These are phyloP conservation scores for Epichloe typhina DNA, from an alignment of 2,329 filamentous ascomycete genomes.

Conservation along the genomic window DNA sequence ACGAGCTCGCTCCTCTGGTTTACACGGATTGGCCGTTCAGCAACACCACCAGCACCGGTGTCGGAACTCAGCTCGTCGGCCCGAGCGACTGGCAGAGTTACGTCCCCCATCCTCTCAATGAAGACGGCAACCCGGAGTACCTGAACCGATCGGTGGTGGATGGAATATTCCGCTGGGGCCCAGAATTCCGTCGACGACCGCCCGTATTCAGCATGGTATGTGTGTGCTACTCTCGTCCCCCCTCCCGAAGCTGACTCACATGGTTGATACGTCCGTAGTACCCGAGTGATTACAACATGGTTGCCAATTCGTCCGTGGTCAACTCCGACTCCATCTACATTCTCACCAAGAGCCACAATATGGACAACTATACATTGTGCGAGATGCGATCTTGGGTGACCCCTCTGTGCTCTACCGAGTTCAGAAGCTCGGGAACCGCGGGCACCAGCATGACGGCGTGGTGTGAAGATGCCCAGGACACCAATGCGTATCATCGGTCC, in stretches of 20 bases:
- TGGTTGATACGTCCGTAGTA: slow-evolving; percentile 19
- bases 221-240: too few species aligned
- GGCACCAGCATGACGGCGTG: slow-evolving; percentile 47
- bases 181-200: slow-evolving; percentile 33
- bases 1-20: slow-evolving; percentile 50
- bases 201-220: slow-evolving; percentile 37
- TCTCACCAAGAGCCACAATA: slow-evolving; percentile 35
- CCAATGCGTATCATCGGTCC: slow-evolving; percentile 39
- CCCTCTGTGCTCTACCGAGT: slow-evolving; percentile 52
- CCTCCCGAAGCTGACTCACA: too few species aligned
- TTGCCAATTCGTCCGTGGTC: slow-evolving; percentile 39
- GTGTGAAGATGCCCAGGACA: slow-evolving; percentile 45
- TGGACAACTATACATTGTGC: slow-evolving; percentile 51
- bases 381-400: slow-evolving; percentile 50
- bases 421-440: slow-evolving; percentile 38
- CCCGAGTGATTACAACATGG: slow-evolving; percentile 52
- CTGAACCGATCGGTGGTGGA: slow-evolving; percentile 50
- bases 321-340: slow-evolving; percentile 47
- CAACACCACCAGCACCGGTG: slow-evolving; percentile 19
- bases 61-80: slow-evolving; percentile 17
- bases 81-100: slow-evolving; percentile 24
- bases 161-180: slow-evolving; percentile 56
- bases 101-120: slow-evolving; percentile 19
- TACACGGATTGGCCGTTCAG: slow-evolving; percentile 46
- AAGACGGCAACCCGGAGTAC: slow-evolving; percentile 20